A percentile compares a stretch with the other conserved stretches of the same genome.
phyloP scores from a whole-genome alignment of 257 asterid genomes.

The Fraxinus quadrangulata region DNA sequence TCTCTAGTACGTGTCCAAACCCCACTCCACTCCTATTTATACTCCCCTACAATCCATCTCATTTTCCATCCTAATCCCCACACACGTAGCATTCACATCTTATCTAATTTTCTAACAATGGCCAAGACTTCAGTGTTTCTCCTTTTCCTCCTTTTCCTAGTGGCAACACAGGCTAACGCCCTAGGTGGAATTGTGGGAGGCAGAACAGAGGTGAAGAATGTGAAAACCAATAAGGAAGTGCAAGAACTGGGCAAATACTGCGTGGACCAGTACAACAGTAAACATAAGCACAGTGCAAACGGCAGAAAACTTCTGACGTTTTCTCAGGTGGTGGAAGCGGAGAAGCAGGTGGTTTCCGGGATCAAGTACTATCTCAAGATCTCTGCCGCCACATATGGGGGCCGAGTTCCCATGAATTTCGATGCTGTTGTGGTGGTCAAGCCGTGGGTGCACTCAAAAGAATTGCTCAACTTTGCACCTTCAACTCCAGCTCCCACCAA shows the following conservation, averaged over 20 bases:
- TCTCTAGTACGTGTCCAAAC: constrained; percentile 26
- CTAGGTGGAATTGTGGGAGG: constrained; percentile 47
- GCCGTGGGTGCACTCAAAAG: constrained; percentile 46
- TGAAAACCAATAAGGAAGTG: constrained; percentile 45
- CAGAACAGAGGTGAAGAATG: constrained; percentile 42
- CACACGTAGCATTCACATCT: neutral
- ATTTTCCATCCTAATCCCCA: neutral
- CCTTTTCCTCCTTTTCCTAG: constrained; percentile 17
- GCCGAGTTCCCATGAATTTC: constrained; percentile 28
- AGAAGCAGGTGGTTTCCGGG: constrained; percentile 80
- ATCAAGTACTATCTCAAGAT: constrained; percentile 66
- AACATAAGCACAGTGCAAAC: constrained; percentile 17
- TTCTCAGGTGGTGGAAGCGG: constrained; percentile 57
- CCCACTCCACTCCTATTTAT: constrained; percentile 4
- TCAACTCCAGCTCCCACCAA: constrained; percentile 28
- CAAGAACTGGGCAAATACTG: constrained; percentile 66
- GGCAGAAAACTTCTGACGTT: constrained; percentile 38
- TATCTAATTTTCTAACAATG: constrained; percentile 6
- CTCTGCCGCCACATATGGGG: constrained; percentile 32
- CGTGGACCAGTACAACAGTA: constrained; percentile 51
- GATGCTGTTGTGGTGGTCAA: constrained; percentile 64
- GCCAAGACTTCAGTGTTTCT: constrained; percentile 15
- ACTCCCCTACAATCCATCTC: neutral
- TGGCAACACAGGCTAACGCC: constrained; percentile 20
- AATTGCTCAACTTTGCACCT: constrained; percentile 44